These are phyloP conservation scores for Dalbergia oliveri DNA, from an alignment of 306 rosid genomes.

Conservation along the genomic window DNA sequence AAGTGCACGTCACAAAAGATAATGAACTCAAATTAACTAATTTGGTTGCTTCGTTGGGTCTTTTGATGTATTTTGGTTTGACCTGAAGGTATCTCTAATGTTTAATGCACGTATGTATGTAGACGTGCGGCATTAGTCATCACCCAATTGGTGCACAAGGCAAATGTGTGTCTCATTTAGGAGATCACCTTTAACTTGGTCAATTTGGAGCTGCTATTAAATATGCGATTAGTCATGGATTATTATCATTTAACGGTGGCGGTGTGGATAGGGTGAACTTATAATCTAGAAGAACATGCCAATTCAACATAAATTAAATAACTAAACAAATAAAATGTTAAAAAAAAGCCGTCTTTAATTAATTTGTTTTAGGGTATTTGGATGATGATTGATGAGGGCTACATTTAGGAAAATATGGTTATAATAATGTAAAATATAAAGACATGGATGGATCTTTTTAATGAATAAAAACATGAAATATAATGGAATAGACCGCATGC, in stretches of 20 bases:
- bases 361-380: background rate
- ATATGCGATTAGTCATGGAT: background rate
- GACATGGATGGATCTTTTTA: slow-evolving; percentile 2
- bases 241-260: slow-evolving; percentile 1
- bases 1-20: slow-evolving; percentile 20
- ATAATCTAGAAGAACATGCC: slow-evolving; percentile 50
- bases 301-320: slow-evolving; percentile 15
- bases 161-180: slow-evolving; percentile 16
- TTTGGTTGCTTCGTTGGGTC: slow-evolving; percentile 18
- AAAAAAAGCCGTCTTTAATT: background rate
- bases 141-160: slow-evolving; percentile 6
- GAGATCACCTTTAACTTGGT: slow-evolving; percentile 17
- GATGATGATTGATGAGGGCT: slow-evolving; percentile 20
- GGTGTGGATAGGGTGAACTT: background rate
- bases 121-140: slow-evolving; percentile 7
- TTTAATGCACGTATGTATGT: background rate
- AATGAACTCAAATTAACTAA: background rate
- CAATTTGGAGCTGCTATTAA: slow-evolving; percentile 46
- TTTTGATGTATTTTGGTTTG: background rate
- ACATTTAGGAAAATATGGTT: background rate
- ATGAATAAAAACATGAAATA: background rate
- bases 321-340: background rate
- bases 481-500: background rate
- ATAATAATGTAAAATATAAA: background rate
- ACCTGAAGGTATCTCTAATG: slow-evolving; percentile 21